phyloP scores from a whole-genome alignment of 768 basidiomycete genomes.

The Tricholoma bakamatsutake region DNA sequence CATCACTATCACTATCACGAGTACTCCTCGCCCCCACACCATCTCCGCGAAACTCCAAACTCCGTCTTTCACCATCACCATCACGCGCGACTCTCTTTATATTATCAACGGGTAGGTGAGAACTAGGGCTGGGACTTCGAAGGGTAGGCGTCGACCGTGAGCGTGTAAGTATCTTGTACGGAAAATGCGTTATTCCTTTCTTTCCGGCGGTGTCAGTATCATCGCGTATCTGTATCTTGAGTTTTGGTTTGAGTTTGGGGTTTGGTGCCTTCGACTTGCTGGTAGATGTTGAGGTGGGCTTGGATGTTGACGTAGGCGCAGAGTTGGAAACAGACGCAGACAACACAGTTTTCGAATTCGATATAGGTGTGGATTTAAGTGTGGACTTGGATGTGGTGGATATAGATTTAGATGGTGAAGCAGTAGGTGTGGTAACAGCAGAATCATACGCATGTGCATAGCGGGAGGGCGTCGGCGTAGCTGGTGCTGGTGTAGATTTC shows the following conservation, averaged over 20 bases:
- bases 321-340: background rate
- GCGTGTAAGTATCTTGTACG: slow-evolving; percentile 1
- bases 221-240: background rate
- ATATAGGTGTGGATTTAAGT: slow-evolving; percentile 3
- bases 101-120: background rate
- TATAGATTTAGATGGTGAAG: slow-evolving; percentile 2
- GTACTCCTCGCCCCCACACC: too few species aligned
- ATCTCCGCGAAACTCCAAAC: too few species aligned
- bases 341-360: slow-evolving; percentile 7
- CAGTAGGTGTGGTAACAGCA: background rate
- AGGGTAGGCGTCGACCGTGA: slow-evolving; percentile 41
- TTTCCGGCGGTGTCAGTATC: slow-evolving; percentile 20
- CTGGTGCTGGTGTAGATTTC: background rate
- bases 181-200: background rate
- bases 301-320: background rate
- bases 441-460: background rate
- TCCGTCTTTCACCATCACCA: too few species aligned
- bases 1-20: too few species aligned
- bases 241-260: background rate
- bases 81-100: too few species aligned
- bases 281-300: background rate
- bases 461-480: background rate
- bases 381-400: slow-evolving; percentile 3
- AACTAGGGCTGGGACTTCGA: slow-evolving; percentile 18
- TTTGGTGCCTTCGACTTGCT: background rate